These are phyloP conservation scores for Paratinospora sagittata DNA, from an alignment of 164 flowering plant species.

Conservation along the genomic window DNA sequence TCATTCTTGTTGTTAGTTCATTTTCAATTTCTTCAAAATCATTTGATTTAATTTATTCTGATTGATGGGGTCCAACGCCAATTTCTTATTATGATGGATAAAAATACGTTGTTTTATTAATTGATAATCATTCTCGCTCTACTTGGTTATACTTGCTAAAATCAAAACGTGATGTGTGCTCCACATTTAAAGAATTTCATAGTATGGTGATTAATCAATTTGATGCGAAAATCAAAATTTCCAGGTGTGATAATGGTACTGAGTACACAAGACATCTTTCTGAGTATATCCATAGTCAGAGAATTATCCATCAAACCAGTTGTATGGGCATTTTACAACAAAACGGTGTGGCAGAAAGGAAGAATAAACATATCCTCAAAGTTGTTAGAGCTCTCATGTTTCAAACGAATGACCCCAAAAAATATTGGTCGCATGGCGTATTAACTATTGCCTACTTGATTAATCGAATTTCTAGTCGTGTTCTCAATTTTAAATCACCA, in stretches of 20 bases:
- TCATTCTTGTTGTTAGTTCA: neutral
- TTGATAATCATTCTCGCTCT: slow-evolving; percentile 6
- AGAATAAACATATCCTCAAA: neutral
- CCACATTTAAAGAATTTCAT: slow-evolving; percentile 4
- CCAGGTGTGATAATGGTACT: neutral
- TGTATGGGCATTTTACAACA: neutral
- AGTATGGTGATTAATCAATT: neutral
- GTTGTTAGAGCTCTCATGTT: neutral
- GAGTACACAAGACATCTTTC: neutral
- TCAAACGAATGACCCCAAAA: neutral
- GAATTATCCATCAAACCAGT: slow-evolving; percentile 5
- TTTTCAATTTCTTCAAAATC: neutral
- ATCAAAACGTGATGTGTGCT: slow-evolving; percentile 4
- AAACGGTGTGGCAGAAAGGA: neutral
- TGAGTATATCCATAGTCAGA: slow-evolving; percentile 2
- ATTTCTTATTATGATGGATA: slow-evolving; percentile 10
- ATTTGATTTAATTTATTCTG: slow-evolving; percentile 26
- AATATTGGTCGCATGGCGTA: no score
- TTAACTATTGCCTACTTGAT: neutral
- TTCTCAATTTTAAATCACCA: neutral
- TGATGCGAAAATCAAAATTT: neutral
- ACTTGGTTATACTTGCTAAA: slow-evolving; percentile 12
- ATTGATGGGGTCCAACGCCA: slow-evolving; percentile 19
- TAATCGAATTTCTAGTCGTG: neutral
- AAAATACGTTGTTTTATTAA: slow-evolving; percentile 1